A percentile compares a stretch with the other conserved stretches of the same genome.
Evolutionary conservation across 2,329 filamentous ascomycete genomes (phyloP).

Genomic region (Metarhizium sp.): DNA sequence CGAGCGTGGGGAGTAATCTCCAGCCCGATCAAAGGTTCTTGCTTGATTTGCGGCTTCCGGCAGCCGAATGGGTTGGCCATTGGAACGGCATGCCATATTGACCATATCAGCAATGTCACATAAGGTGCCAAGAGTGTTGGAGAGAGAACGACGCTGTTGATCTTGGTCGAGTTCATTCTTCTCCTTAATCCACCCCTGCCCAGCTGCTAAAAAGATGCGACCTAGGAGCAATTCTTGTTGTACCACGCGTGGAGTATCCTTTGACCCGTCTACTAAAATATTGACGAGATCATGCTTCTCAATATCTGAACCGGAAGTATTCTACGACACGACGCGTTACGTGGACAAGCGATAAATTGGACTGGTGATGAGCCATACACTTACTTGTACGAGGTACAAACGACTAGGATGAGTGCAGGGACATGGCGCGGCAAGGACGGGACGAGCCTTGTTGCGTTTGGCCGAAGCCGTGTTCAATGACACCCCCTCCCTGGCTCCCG

Average conservation of each 20-base stretch:
- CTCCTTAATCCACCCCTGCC: too few species aligned
- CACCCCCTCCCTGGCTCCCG: neutral
- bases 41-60: neutral
- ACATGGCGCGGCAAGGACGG: constrained; percentile 20
- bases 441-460: constrained; percentile 23
- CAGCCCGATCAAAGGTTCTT: neutral
- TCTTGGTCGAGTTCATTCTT: too few species aligned
- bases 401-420: constrained; percentile 2
- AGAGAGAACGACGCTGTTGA: too few species aligned
- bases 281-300: neutral
- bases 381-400: neutral
- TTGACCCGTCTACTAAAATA: neutral
- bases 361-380: neutral
- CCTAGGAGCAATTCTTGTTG: neutral
- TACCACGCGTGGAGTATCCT: neutral
- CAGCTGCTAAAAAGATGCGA: neutral
- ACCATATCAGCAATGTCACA: too few species aligned
- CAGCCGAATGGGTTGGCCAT: too few species aligned
- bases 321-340: neutral
- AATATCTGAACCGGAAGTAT: neutral
- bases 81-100: too few species aligned
- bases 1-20: neutral
- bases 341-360: neutral
- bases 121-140: too few species aligned
- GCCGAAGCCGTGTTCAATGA: neutral